These are phyloP conservation scores for Corinectria fuckeliana DNA, from an alignment of 2,329 filamentous ascomycete genomes.

Conservation along the genomic window DNA sequence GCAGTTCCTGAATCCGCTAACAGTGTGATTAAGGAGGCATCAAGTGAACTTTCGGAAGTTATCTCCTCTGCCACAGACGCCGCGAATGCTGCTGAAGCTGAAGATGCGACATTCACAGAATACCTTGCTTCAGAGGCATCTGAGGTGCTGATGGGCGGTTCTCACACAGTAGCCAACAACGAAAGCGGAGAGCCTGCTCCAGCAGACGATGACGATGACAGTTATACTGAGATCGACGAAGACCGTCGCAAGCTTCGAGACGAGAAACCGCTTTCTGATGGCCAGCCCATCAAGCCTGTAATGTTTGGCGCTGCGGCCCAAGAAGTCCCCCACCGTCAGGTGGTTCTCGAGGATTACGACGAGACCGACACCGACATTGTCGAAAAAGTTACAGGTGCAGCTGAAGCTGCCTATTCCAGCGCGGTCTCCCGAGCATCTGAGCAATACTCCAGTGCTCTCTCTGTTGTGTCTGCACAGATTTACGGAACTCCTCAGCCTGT, in stretches of 20 bases:
- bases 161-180: conserved; percentile 35
- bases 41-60: conserved; percentile 31
- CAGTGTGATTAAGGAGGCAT: conserved; percentile 26
- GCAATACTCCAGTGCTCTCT: conserved; percentile 72
- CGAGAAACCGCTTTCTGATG: conserved; percentile 35
- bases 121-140: conserved; percentile 37
- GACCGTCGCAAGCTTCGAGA: conserved; percentile 30
- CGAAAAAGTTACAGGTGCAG: conserved; percentile 50
- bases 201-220: conserved; percentile 36
- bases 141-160: conserved; percentile 34
- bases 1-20: conserved; percentile 32
- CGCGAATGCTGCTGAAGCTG: conserved; percentile 14
- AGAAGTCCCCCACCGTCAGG: conserved; percentile 53
- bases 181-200: conserved; percentile 36
- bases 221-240: conserved; percentile 36
- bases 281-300: conserved; percentile 51
- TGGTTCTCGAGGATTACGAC: conserved; percentile 58
- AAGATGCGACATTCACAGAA: conserved; percentile 29
- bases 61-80: conserved; percentile 26
- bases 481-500: conserved; percentile 72
- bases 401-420: conserved; percentile 66
- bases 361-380: conserved; percentile 36
- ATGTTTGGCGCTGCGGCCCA: conserved; percentile 60
- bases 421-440: conserved; percentile 71
- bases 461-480: conserved; percentile 70